Evolutionary conservation across 2,329 filamentous ascomycete species (phyloP).

Genomic region (Balansia obtecta): DNA sequence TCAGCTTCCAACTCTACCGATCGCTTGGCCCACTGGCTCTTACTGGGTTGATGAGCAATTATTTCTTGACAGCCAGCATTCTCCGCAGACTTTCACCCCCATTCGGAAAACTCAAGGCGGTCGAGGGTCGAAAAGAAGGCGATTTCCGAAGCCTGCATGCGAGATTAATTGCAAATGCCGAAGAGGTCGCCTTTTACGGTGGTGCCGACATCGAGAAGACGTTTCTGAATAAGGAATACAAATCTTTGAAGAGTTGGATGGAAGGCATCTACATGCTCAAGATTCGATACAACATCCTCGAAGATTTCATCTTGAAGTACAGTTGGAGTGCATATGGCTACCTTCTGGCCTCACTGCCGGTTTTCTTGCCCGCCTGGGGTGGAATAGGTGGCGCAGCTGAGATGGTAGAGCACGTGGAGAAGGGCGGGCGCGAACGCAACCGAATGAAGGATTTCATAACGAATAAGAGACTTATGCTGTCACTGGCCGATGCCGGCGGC

Average conservation of each 20-base stretch:
- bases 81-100: constrained; percentile 81
- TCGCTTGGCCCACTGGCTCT: constrained; percentile 82
- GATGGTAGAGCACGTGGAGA: constrained; percentile 37
- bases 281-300: constrained; percentile 96
- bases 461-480: constrained; percentile 96
- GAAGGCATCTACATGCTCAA: constrained; percentile 96
- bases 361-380: constrained; percentile 91
- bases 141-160: constrained; percentile 89
- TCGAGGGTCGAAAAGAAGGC: constrained; percentile 88
- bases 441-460: constrained; percentile 99
- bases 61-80: constrained; percentile 86
- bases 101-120: constrained; percentile 92
- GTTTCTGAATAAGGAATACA: constrained; percentile 85
- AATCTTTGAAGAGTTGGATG: constrained; percentile 91
- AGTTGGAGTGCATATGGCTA: constrained; percentile 98
- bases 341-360: constrained; percentile 78
- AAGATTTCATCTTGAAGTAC: constrained; percentile 97
- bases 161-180: constrained; percentile 86
- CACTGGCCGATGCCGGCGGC: constrained; percentile 86
- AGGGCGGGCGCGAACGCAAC: constrained; percentile 56
- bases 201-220: constrained; percentile 91
- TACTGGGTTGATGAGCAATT: constrained; percentile 78
- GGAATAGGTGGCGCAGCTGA: constrained; percentile 66
- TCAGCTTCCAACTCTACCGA: constrained; percentile 93
- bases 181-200: constrained; percentile 95